A percentile compares a stretch with the other conserved stretches of the same genome.
These are phyloP conservation scores for Candida nonsorbophila DNA, from an alignment of 805 yeast species.

Conservation along the genomic window DNA sequence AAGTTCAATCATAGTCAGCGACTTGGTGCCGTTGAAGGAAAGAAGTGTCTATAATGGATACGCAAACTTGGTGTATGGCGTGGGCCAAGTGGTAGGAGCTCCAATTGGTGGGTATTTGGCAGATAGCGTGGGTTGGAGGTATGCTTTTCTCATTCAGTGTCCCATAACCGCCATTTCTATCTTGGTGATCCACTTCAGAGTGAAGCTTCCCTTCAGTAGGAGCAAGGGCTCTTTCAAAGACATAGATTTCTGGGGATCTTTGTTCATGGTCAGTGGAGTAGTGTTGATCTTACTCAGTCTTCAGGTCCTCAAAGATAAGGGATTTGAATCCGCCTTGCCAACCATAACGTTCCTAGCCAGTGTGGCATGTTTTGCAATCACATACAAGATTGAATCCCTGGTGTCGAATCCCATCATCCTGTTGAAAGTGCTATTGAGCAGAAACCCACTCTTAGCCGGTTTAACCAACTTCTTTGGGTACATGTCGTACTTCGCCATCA, in stretches of 20 bases:
- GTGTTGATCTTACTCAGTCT: slow-evolving; percentile 50
- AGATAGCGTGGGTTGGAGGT: slow-evolving; percentile 47
- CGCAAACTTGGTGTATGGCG: slow-evolving; percentile 67
- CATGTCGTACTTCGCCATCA: slow-evolving; percentile 2
- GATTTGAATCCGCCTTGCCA: neutral
- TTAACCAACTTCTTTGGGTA: slow-evolving; percentile 4
- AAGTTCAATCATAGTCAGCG: slow-evolving; percentile 69
- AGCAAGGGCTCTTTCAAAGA: slow-evolving; percentile 46
- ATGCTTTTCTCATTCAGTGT: slow-evolving; percentile 31
- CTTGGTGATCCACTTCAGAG: slow-evolving; percentile 25
- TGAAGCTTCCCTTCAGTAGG: slow-evolving; percentile 46
- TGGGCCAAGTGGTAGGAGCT: slow-evolving; percentile 51
- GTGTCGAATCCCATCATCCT: slow-evolving; percentile 2
- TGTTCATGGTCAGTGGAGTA: slow-evolving; percentile 51
- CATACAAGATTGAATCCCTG: slow-evolving; percentile 1
- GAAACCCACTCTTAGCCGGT: slow-evolving; percentile 2
- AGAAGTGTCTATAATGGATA: slow-evolving; percentile 80
- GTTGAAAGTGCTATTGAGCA: slow-evolving; percentile 2
- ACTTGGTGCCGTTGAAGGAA: slow-evolving; percentile 65
- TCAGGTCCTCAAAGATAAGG: neutral
- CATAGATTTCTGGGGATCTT: slow-evolving; percentile 61
- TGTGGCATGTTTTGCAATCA: neutral
- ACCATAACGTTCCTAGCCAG: neutral
- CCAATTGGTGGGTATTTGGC: slow-evolving; percentile 47
- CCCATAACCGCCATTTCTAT: slow-evolving; percentile 41